Base-by-base conservation (phyloP, 441 rosid species). In the Monsonia emarginata region DNA sequence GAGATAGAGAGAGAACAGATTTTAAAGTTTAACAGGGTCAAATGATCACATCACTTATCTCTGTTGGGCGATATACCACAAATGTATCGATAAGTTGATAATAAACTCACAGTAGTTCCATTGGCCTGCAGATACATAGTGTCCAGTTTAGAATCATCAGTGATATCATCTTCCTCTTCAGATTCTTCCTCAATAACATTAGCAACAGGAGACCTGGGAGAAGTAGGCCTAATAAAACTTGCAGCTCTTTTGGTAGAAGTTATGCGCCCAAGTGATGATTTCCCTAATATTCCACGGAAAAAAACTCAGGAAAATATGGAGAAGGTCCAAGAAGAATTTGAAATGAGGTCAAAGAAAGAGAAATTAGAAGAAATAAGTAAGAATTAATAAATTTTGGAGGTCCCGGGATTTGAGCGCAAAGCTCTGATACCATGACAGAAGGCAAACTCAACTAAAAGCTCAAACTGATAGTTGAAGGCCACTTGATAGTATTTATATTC, bases 161-260 rank as follows among this genome's bases (percentile, higher is more conserved):
- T 86, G 81, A 86, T 65, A 72, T 79, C 79, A 76, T 91, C 94
- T 75, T 89, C 99, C 66, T 89, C 99, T 76, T 89, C 99, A 1
- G 98, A 91, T 66, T 84, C 99, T 73, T 81, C 99, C 82, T 88
- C 97, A 75, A 91, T 86, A 42, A 95, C 96, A 80, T 97, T 89
- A 36, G 85, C 96, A 75, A 78, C 91, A 52, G 99, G 99, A 27
- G 99, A 95, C 79, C 88, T 91, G 0, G 99, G 99, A 72, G 97
- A 86, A 42, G 88, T 85, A 70, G 95, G 88, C 78, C 90, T 84
- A 24, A 85, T 80, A 68, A 86, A 79, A 75, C 71, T 84, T 65
- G 86, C 88, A 60, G 78, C 44, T 79, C 86, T 87, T 85, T 83
- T 88, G n/a, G 82, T 69, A 32, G 80, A 72, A 73, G 79, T 69